A percentile compares a stretch with the other conserved stretches of the same genome.
These are phyloP conservation scores for Pythium grandisporangium DNA, from an alignment of 352 stramenopile species.

Conservation along the genomic window DNA sequence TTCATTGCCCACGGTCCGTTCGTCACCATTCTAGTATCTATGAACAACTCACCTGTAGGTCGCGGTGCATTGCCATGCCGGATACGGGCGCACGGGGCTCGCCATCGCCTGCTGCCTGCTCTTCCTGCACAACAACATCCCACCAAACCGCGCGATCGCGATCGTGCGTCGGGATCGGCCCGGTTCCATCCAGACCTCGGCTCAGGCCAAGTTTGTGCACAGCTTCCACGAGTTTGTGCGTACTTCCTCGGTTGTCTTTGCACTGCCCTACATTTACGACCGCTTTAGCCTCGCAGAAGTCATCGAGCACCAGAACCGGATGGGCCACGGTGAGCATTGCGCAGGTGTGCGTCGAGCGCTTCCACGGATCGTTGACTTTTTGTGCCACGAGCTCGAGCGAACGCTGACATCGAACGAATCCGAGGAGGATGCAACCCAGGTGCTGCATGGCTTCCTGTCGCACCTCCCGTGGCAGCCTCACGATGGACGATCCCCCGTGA, in stretches of 20 bases:
- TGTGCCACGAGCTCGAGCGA: slow-evolving; percentile 47
- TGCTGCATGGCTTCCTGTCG: slow-evolving; percentile 8
- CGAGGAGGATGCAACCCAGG: slow-evolving; percentile 10
- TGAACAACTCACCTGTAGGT: no score
- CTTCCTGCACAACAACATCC: slow-evolving; percentile 77
- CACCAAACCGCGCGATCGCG: slow-evolving; percentile 49
- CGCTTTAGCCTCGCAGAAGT: slow-evolving; percentile 51
- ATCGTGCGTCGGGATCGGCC: slow-evolving; percentile 66
- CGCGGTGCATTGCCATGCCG: slow-evolving; percentile 86
- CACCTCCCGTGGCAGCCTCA: slow-evolving; percentile 9
- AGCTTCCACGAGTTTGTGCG: slow-evolving; percentile 74
- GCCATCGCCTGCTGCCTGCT: slow-evolving; percentile 82
- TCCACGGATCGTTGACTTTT: slow-evolving; percentile 47
- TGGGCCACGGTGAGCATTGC: slow-evolving; percentile 30
- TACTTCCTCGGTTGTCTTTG: slow-evolving; percentile 57
- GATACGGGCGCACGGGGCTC: slow-evolving; percentile 80
- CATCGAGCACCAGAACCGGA: slow-evolving; percentile 63
- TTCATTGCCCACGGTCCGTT: no score
- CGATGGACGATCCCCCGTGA: neutral
- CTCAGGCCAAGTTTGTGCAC: slow-evolving; percentile 62
- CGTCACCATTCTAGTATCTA: no score
- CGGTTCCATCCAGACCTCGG: slow-evolving; percentile 70
- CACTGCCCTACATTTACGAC: slow-evolving; percentile 63
- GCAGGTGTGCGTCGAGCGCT: slow-evolving; percentile 19
- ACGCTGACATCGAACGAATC: no score